Base-by-base conservation (phyloP, 768 basidiomycete genomes). In the Russula abietina region DNA sequence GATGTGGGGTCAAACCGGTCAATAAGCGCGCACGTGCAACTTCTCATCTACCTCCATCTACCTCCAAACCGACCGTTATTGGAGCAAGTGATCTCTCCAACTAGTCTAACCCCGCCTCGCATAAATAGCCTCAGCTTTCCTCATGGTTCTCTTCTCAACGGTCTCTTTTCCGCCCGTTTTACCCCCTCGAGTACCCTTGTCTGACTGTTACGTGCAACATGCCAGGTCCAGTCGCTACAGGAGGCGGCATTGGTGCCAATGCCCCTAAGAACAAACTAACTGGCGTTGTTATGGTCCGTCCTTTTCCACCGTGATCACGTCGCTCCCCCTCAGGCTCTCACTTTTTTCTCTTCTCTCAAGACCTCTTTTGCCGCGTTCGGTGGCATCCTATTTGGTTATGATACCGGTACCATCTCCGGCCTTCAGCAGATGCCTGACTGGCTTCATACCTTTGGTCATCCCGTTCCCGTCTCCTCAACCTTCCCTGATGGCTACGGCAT, bases 351-450 rank as follows among this genome's bases (percentile, higher is more conserved):
- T 39, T 39, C 46, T 19, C 14, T 11, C n/a, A 41, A 67, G 71
- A 41, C 64, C n/a, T 60, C 69, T 55, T 77, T 77, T 50, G 76
- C 76, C 36, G 75, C 75, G 65, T 77, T 77, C 60, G 76, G 74
- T 69, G 75, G 73, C 67, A 72, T 74, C 68, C 69, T 76, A 71
- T 72, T 80, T 72, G 88, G 86, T 58, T 93, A 91, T 73, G 91
- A 93, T 74, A 90, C 91, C 57, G 92, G 92, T 69, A 83, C 83
- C 69, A 91, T 93, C 77, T 83, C 81, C 62, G 92, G 91, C 73
- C 78, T 91, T 73, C 83, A 82, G 59, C 82, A 78, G 57, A 89
- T 89, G 82, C 68, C 76, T 69, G 74, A 84, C 71, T 84, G 82
- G 78, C 73, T 86, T 62, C 62, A 73, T 53, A 77, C 79, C 16